Evolutionary conservation across 495 filamentous ascomycete genomes (phyloP).

Genomic region (Aspergillus cavernicola): DNA sequence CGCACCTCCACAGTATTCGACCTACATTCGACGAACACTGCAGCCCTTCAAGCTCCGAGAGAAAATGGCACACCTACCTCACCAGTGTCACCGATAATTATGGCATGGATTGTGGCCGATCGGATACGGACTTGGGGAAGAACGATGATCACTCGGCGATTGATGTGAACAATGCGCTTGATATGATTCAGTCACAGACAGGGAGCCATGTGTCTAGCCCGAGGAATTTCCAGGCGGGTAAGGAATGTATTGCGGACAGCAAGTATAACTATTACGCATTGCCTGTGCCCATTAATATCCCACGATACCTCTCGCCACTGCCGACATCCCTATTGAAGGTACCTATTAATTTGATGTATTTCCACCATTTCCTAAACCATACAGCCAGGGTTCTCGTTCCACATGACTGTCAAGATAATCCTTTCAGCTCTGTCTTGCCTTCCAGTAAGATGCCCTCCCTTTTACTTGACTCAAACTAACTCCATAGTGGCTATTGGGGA

Average conservation of each 20-base stretch:
- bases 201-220: constrained; percentile 13
- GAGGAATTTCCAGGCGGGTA: constrained; percentile 10
- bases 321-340: constrained; percentile 65
- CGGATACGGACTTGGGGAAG: constrained; percentile 62
- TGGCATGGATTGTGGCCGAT: constrained; percentile 65
- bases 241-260: neutral
- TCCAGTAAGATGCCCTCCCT: constrained; percentile 54
- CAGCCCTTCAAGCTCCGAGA: constrained; percentile 23
- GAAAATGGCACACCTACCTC: constrained; percentile 41
- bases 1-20: neutral
- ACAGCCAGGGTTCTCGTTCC: constrained; percentile 72
- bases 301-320: constrained; percentile 61
- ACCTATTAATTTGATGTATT: constrained; percentile 74
- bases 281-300: constrained; percentile 64
- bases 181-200: constrained; percentile 21
- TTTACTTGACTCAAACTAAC: neutral
- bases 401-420: constrained; percentile 71
- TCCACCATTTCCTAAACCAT: constrained; percentile 78
- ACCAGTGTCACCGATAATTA: constrained; percentile 48
- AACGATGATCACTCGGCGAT: constrained; percentile 65
- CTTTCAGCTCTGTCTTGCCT: constrained; percentile 67
- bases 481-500: constrained; percentile 61
- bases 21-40: constrained; percentile 4
- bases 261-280: constrained; percentile 58
- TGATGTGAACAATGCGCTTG: constrained; percentile 39